Evolutionary conservation across 805 yeast species (phyloP).

Genomic region (Cephaloascus albidus): DNA sequence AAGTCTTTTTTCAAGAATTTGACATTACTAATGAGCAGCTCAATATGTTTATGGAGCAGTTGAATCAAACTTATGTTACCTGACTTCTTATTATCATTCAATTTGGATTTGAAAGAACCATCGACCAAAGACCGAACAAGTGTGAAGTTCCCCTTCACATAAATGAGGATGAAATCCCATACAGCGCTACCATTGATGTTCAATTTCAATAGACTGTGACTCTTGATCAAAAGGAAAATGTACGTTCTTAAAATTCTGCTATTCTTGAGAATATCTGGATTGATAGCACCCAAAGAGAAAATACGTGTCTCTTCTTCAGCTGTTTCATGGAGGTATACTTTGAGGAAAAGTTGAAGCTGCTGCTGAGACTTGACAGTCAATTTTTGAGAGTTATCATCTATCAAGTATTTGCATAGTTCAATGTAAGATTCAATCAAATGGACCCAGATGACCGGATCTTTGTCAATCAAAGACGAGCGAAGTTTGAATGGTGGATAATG

Average conservation of each 20-base stretch:
- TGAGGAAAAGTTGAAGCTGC: slow-evolving; percentile 47
- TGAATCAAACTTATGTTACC: slow-evolving; percentile 36
- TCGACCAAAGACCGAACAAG: slow-evolving; percentile 43
- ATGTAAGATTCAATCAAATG: slow-evolving; percentile 62
- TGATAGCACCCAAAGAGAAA: slow-evolving; percentile 62
- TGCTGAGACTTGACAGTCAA: slow-evolving; percentile 47
- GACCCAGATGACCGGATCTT: slow-evolving; percentile 79
- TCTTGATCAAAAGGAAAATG: slow-evolving; percentile 41
- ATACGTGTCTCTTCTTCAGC: slow-evolving; percentile 51
- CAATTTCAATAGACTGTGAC: slow-evolving; percentile 44
- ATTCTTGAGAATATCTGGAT: slow-evolving; percentile 55
- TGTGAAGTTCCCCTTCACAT: slow-evolving; percentile 31
- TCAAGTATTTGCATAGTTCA: slow-evolving; percentile 36
- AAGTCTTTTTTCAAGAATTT: slow-evolving; percentile 38
- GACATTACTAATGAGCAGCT: slow-evolving; percentile 33
- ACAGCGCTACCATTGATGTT: slow-evolving; percentile 49
- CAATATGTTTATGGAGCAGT: slow-evolving; percentile 43
- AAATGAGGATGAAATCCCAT: slow-evolving; percentile 58
- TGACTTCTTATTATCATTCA: slow-evolving; percentile 38
- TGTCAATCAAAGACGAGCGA: slow-evolving; percentile 69
- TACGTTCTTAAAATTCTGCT: slow-evolving; percentile 35
- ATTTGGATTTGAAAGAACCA: slow-evolving; percentile 40
- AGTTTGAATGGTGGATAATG: slow-evolving; percentile 68
- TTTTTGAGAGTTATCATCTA: slow-evolving; percentile 23
- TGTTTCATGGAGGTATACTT: slow-evolving; percentile 50